phyloP scores from a whole-genome alignment of 176 grass and related monocot species.

The Avena atlantica region DNA sequence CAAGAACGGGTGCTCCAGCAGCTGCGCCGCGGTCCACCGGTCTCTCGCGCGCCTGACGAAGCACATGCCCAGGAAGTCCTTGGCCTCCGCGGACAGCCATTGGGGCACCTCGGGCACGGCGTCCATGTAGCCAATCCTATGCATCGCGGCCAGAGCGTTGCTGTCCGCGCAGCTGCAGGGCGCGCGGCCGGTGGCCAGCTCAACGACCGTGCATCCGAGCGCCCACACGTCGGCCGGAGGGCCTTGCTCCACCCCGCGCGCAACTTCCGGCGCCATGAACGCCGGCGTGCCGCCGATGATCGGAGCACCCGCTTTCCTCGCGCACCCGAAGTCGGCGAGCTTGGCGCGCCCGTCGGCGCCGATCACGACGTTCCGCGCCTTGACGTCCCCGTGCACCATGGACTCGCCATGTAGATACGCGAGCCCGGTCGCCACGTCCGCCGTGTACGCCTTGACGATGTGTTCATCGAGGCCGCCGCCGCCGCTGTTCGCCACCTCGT shows the following conservation, averaged over 20 bases:
- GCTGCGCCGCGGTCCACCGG: constrained; percentile 58
- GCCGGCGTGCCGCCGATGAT: constrained; percentile 68
- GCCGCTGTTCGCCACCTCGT: constrained; percentile 17
- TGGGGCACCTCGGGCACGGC: constrained; percentile 49
- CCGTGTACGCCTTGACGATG: constrained; percentile 9
- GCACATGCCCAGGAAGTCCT: background rate
- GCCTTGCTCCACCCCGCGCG: constrained; percentile 71
- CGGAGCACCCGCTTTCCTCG: background rate
- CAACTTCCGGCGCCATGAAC: constrained; percentile 95
- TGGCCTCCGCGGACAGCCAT: constrained; percentile 63
- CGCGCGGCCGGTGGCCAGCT: constrained; percentile 69
- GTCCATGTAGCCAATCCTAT: constrained; percentile 61
- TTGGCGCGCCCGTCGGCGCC: constrained; percentile 64
- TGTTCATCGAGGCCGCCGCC: constrained; percentile 47
- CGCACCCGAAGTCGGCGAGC: constrained; percentile 82
- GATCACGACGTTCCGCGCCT: constrained; percentile 74
- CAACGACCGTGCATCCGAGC: constrained; percentile 62
- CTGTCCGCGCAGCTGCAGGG: constrained; percentile 44
- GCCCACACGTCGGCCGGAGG: constrained; percentile 76
- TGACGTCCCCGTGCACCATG: constrained; percentile 77
- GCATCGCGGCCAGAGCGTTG: constrained; percentile 55
- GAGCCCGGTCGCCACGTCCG: constrained; percentile 58
- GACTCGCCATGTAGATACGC: constrained; percentile 57
- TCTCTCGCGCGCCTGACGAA: background rate
- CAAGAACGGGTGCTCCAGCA: constrained; percentile 71